Evolutionary conservation across 768 basidiomycete genomes (phyloP).

Genomic region (Chiua virens): DNA sequence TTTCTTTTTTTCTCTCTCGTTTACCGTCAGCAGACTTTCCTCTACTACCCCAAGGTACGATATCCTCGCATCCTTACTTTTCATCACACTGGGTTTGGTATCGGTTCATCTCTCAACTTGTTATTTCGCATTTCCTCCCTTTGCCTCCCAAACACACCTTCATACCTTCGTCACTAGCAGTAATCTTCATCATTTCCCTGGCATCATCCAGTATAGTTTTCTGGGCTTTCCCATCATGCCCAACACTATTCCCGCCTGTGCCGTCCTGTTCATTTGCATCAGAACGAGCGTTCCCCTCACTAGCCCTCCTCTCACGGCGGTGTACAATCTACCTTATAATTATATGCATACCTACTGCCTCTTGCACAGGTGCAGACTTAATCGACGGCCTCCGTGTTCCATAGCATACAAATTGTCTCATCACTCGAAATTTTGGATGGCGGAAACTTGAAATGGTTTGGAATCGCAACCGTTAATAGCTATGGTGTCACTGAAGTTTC

Average conservation of each 20-base stretch:
- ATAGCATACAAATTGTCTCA: conserved; percentile 17
- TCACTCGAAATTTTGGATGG: no score
- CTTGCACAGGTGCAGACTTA: conserved; percentile 30
- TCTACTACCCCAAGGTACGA: conserved; percentile 27
- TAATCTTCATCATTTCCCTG: conserved; percentile 30
- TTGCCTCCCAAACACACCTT: conserved; percentile 15
- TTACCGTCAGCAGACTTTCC: conserved; percentile 21
- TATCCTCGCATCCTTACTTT: conserved; percentile 25
- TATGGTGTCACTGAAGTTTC: no score
- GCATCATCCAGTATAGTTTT: conserved; percentile 30
- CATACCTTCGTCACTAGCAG: conserved; percentile 30
- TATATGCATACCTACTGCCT: conserved; percentile 35
- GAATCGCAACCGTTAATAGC: no score
- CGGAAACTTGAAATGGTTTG: no score
- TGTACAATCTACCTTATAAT: conserved; percentile 38
- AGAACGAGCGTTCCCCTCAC: conserved; percentile 19
- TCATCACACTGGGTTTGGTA: conserved; percentile 21
- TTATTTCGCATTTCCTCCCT: conserved; percentile 19
- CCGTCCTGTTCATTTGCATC: conserved; percentile 27
- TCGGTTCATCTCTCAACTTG: conserved; percentile 23
- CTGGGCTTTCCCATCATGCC: conserved; percentile 25
- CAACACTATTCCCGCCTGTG: conserved; percentile 21
- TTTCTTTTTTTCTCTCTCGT: neutral
- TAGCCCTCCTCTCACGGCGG: conserved; percentile 23
- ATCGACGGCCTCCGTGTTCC: conserved; percentile 23